Evolutionary conservation across 1,284 basidiomycete genomes (phyloP), one percentile per base, ranked within the genome.

Genomic region (Moesziomyces parantarcticus): DNA sequence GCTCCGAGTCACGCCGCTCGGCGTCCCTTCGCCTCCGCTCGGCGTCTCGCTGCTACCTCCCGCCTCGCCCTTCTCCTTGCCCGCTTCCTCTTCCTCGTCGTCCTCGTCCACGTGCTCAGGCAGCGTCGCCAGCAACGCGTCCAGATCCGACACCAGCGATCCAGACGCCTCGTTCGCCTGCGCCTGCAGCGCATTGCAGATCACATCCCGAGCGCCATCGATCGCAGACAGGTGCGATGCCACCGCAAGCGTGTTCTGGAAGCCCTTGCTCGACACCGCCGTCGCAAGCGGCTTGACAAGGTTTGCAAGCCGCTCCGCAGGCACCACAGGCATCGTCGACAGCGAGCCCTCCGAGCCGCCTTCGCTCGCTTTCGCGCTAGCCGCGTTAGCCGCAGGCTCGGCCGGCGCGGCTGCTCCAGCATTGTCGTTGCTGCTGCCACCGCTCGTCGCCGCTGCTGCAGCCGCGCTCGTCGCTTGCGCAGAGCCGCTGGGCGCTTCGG

Each of bases 241-340:
- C 40, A 83, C 76, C 25, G 76, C 68, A 18, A 83, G 53, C n/a
- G 82, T 83, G 60, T 82, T 65, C 55, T 83, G 82, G 77, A 83
- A 83, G 21, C 80, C 82, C 32, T 78, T 77, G 61, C 69, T 70
- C 25, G 76, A 78, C 29, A 83, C 76, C 22, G 80, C 67, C 29
- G 78, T 82, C 11, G 68, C 66, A 44, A 83, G 55, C 14, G 82
- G 82, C 23, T 72, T 72, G n/a, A 83, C 82, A 16, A 83, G 56
- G 26, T 74, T 72, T 11, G 72, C 58, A 21, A 83, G 64, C 11
- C 76, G 75, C 20, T 83, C 81, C 3, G 66, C 56, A 1, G 80
- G 63, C 23, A 83, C 76, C 16, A 42, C n/a, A 1, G 71, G 71
- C 52, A 55, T 23, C 21, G 54, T 23, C 2, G 63, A 59, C 42